A percentile compares a stretch with the other conserved stretches of the same genome.
Conservation (phyloP, 805 yeast species). For the Candida sonorensis region DNA sequence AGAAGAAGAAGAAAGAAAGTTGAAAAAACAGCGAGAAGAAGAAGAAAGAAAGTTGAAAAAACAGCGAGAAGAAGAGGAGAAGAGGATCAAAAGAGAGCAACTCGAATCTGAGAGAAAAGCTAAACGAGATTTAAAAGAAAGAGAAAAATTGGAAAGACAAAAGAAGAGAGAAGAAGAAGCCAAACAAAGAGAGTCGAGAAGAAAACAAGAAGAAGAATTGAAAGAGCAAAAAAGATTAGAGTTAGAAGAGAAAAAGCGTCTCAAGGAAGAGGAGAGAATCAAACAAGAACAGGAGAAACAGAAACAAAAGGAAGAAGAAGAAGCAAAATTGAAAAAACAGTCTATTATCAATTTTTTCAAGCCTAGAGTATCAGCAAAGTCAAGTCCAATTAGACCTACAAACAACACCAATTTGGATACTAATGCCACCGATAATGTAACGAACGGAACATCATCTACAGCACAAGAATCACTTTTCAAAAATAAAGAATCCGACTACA, state of each 20-base stretch:
- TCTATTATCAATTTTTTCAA: conserved; percentile 30
- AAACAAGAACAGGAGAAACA: conserved; percentile 19
- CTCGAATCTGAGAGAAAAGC: conserved; percentile 18
- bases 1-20: conserved; percentile 5
- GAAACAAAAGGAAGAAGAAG: conserved; percentile 15
- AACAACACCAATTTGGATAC: neutral
- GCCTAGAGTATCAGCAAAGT: conserved; percentile 5
- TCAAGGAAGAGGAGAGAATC: conserved; percentile 22
- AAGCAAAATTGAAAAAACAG: conserved; percentile 20
- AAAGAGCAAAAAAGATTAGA: conserved; percentile 31
- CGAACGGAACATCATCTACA: neutral
- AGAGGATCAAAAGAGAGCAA: conserved; percentile 20
- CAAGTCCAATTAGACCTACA: neutral
- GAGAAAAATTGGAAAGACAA: conserved; percentile 19
- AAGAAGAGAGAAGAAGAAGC: conserved; percentile 24
- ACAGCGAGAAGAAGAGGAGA: conserved; percentile 21
- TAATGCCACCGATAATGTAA: neutral
- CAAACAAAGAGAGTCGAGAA: conserved; percentile 22
- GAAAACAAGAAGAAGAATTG: conserved; percentile 25
- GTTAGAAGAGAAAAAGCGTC: conserved; percentile 12
- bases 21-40: conserved; percentile 1
- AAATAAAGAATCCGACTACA: conserved; percentile 11
- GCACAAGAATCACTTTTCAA: conserved; percentile 1
- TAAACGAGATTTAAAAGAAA: conserved; percentile 24
- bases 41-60: conserved; percentile 8